Evolutionary conservation across 176 grass and related monocot genomes (phyloP).

Genomic region (Aegilops bicornis): DNA sequence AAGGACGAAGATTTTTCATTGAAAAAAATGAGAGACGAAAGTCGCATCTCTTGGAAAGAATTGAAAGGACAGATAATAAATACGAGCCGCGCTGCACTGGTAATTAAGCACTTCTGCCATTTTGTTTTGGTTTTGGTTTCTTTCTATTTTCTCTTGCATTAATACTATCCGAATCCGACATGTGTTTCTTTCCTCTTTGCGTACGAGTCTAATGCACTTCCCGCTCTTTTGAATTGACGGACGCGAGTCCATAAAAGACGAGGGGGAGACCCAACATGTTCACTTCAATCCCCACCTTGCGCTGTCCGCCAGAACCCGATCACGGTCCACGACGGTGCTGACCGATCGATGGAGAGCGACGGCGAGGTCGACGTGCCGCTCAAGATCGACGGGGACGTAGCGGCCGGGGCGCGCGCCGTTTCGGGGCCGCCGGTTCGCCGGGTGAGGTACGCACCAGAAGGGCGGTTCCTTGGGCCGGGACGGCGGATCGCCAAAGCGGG

Average conservation of each 20-base stretch:
- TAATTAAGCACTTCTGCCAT: conserved; percentile 28
- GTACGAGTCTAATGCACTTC: background rate
- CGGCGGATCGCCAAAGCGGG: background rate
- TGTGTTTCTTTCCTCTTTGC: no score
- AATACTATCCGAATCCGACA: no score
- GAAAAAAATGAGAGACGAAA: no score
- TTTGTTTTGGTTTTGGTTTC: background rate
- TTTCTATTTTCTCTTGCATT: no score
- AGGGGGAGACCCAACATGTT: background rate
- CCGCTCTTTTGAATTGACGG: background rate
- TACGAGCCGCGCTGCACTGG: conserved; percentile 58
- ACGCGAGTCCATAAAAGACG: background rate
- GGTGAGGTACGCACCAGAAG: background rate
- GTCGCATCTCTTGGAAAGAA: no score
- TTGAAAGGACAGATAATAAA: background rate
- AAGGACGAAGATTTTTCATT: no score
- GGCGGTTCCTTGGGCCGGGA: background rate
- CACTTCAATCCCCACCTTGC: background rate
- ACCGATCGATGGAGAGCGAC: background rate
- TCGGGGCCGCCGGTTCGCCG: background rate
- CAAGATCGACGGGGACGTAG: background rate
- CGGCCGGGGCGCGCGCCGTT: no score
- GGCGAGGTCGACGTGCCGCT: background rate
- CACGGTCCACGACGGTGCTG: background rate
- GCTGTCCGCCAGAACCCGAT: background rate